These are phyloP conservation scores for Berkeleyomyces rouxiae DNA, from an alignment of 2,329 filamentous ascomycete genomes.

Conservation along the genomic window DNA sequence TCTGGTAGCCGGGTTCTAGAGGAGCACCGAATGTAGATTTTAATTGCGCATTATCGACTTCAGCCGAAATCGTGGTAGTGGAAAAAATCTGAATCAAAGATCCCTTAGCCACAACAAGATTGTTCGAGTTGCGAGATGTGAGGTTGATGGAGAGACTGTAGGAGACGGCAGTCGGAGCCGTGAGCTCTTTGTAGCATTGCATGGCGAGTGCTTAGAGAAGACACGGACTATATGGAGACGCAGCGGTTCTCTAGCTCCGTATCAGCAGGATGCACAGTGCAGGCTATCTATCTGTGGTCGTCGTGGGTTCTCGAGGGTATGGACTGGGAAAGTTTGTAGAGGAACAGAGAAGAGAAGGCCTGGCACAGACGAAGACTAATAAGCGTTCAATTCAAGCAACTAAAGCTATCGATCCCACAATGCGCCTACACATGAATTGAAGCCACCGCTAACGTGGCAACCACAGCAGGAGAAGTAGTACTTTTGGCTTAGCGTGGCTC, in stretches of 20 bases:
- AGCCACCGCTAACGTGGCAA: background rate
- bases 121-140: conserved; percentile 55
- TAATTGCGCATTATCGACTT: conserved; percentile 34
- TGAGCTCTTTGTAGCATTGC: conserved; percentile 96
- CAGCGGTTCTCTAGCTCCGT: background rate
- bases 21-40: conserved; percentile 19
- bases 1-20: conserved; percentile 28
- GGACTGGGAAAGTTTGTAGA: background rate
- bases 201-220: conserved; percentile 31
- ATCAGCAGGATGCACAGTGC: background rate
- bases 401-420: conserved; percentile 9
- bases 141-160: conserved; percentile 71
- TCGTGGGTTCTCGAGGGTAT: background rate
- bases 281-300: background rate
- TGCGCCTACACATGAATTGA: conserved; percentile 1
- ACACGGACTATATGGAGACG: background rate
- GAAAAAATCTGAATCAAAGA: conserved; percentile 86
- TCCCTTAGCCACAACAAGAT: conserved; percentile 81
- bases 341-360: background rate
- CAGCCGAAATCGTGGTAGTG: conserved; percentile 48
- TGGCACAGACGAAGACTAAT: conserved; percentile 10
- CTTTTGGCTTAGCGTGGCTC: background rate
- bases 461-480: background rate
- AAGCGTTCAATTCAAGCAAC: conserved; percentile 12
- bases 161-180: conserved; percentile 84